Evolutionary conservation across 2,329 filamentous ascomycete genomes (phyloP), one percentile per base, ranked within the genome.

Genomic region (Talaromyces islandicus): DNA sequence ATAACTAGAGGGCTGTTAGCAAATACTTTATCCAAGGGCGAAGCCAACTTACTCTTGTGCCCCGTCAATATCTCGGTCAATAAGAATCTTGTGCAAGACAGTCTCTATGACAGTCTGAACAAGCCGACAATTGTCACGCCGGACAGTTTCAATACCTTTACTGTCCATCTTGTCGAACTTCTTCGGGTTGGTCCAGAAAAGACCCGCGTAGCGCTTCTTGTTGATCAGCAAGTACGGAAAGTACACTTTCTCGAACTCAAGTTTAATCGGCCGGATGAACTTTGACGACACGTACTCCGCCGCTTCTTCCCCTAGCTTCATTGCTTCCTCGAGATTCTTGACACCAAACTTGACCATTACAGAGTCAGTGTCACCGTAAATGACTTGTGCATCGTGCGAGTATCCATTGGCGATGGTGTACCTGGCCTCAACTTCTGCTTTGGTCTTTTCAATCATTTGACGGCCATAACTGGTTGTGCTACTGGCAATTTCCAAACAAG

Each of bases 111-210:
- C 94, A 3, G 90, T 97, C 75, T 97, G 93, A 17, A 97, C 94
- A 62, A 99, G 80, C 57, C 94, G 82, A 72, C 94, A 99, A 72
- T 99, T 99, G 75, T 99, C 94, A 82, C 94, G 84, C 66, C 94
- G 88, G 53, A 99, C 95, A 3, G 94, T 99, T 77, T 99, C 94
- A 66, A 99, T 97, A 82, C 94, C 94, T 75, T 99, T 99, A 62
- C 91, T 97, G 76, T 99, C 94, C 95, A 99, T 99, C 81, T 97
- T 99, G 83, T 99, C 95, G 74, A 89, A 94, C 76, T 96, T 97
- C 48, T 93, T 85, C 0, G 93, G 86, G 66, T 89, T 94, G 5
- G 94, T 99, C 92, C 92, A 99, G 78, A 91, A 97, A 32, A 99
- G 78, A n/a, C 94, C 94, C 9, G 94, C 94, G 70, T 99, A 99